A percentile compares a stretch with the other conserved stretches of the same genome.
phyloP scores from a whole-genome alignment of 108 stramenopile species.

The Discostella pseudostelligera region DNA sequence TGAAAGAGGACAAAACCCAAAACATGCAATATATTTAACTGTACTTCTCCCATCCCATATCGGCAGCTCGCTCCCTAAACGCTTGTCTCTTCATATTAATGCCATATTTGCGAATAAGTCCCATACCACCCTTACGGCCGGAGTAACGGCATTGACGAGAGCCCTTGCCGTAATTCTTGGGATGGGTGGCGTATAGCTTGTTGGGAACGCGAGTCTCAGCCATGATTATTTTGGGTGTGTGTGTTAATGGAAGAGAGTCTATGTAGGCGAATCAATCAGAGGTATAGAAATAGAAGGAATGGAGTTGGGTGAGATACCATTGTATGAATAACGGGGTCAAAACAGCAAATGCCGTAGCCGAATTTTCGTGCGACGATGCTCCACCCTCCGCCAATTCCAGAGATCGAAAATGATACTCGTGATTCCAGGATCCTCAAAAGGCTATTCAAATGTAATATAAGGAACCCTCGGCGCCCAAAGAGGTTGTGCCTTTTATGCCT shows the following conservation, averaged over 20 bases:
- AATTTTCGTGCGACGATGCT: no score
- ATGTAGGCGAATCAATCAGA: not conserved
- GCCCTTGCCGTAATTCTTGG: conserved; percentile 87
- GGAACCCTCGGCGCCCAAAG: no score
- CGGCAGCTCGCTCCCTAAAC: conserved; percentile 84
- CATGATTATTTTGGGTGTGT: conserved; percentile 34
- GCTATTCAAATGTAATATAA: no score
- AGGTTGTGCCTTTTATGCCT: no score
- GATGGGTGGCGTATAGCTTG: conserved; percentile 91
- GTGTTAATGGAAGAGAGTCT: not conserved
- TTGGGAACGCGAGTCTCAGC: conserved; percentile 86
- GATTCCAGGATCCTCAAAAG: no score
- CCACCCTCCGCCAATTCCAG: no score
- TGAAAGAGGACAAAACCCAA: no score
- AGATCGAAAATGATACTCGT: no score
- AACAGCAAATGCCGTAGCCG: no score
- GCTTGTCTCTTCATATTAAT: conserved; percentile 93
- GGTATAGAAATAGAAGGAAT: not conserved
- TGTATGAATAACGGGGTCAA: no score
- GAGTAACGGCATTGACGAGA: conserved; percentile 88
- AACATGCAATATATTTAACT: conserved; percentile 71
- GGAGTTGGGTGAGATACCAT: not conserved
- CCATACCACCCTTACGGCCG: conserved; percentile 87
- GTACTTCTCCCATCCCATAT: conserved; percentile 89
- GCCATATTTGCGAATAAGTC: conserved; percentile 89